Conservation (phyloP, 2,329 filamentous ascomycete species). For the Colletotrichum spaethianum region DNA sequence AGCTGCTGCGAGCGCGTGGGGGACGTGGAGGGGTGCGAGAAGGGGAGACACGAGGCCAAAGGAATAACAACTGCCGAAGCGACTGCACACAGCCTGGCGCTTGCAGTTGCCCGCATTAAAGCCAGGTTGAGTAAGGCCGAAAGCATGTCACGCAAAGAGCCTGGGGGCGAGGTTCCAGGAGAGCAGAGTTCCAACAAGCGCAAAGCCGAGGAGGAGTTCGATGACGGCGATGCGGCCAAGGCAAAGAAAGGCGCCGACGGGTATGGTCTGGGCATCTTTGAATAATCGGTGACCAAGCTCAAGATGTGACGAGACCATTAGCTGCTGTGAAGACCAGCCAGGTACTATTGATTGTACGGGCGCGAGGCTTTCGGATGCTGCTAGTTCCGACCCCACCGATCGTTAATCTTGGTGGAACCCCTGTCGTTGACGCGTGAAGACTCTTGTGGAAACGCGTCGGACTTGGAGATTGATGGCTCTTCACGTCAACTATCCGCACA, state of each 20-base stretch:
- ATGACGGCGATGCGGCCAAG: background rate
- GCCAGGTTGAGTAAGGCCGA: background rate
- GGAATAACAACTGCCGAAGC: background rate
- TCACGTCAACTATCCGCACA: too few species aligned
- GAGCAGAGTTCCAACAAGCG: background rate
- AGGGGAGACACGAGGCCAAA: background rate
- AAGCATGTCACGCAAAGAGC: background rate
- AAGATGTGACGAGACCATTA: too few species aligned
- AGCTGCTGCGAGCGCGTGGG: conserved; percentile 20
- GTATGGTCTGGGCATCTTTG: background rate
- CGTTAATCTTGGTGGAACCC: too few species aligned
- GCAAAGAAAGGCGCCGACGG: background rate
- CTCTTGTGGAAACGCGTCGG: too few species aligned
- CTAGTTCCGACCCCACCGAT: too few species aligned
- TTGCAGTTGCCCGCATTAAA: background rate
- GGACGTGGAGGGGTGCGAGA: conserved; percentile 1
- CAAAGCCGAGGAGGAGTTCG: conserved; percentile 27
- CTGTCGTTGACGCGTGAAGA: too few species aligned
- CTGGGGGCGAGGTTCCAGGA: background rate
- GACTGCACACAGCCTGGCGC: background rate
- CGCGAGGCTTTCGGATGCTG: too few species aligned
- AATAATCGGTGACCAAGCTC: background rate
- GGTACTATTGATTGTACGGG: too few species aligned
- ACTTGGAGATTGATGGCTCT: too few species aligned
- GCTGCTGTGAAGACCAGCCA: too few species aligned